Evolutionary conservation across 352 stramenopile species (phyloP).

Genomic region (Globisporangium emineosum): DNA sequence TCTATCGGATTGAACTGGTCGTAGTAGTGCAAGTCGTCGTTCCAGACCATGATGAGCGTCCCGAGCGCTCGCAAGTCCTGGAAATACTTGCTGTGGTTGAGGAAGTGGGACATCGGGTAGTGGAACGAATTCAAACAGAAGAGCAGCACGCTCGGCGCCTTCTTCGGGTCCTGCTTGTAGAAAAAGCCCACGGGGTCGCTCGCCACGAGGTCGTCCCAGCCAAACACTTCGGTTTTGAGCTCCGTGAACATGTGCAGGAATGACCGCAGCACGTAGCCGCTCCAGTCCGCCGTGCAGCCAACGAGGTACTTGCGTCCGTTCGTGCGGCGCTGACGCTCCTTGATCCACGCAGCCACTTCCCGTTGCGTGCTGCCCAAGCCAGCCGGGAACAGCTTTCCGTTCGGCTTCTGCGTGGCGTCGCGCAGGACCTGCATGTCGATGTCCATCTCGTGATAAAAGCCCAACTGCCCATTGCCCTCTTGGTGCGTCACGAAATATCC

Average conservation of each 20-base stretch:
- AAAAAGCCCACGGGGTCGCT: constrained; percentile 56
- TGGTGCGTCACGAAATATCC: constrained; percentile 37
- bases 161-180: constrained; percentile 57
- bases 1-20: constrained; percentile 67
- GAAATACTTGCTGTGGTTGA: constrained; percentile 64
- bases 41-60: constrained; percentile 73
- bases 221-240: constrained; percentile 51
- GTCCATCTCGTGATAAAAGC: constrained; percentile 83
- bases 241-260: constrained; percentile 67
- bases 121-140: constrained; percentile 80
- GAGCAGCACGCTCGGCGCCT: constrained; percentile 62
- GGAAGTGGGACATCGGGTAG: constrained; percentile 60
- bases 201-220: constrained; percentile 63
- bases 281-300: constrained; percentile 58
- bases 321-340: constrained; percentile 53
- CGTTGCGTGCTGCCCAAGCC: constrained; percentile 33
- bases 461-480: constrained; percentile 45
- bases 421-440: constrained; percentile 58
- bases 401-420: constrained; percentile 27
- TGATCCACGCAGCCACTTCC: constrained; percentile 61
- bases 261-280: constrained; percentile 60
- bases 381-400: constrained; percentile 41
- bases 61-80: constrained; percentile 60
- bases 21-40: constrained; percentile 78
- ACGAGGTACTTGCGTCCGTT: constrained; percentile 74